These are phyloP conservation scores for Sporisorium exsertum DNA, from an alignment of 1,284 basidiomycete genomes.

Conservation along the genomic window DNA sequence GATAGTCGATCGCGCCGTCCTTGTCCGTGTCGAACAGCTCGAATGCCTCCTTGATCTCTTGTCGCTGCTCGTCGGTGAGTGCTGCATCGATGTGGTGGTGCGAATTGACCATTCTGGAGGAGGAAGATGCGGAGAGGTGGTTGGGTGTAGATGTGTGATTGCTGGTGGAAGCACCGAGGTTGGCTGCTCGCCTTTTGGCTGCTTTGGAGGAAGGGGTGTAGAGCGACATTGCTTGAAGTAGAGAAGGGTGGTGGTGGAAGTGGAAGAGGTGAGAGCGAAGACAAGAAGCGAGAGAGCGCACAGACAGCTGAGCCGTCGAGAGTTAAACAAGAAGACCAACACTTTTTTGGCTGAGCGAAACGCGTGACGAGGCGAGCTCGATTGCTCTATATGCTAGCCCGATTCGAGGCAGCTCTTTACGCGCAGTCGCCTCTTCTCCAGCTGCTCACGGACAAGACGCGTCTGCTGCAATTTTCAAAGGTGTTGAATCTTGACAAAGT, in stretches of 20 bases:
- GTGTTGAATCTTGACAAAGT: conserved; percentile 2
- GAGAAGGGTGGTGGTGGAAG: conserved; percentile 4
- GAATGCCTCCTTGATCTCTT: conserved; percentile 98
- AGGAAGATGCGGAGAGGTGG: conserved; percentile 26
- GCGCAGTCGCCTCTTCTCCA: not conserved
- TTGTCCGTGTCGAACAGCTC: conserved; percentile 99
- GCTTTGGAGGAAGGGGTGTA: conserved; percentile 55
- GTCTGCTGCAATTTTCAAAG: not conserved
- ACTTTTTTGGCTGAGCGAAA: conserved; percentile 9
- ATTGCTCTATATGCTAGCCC: not conserved
- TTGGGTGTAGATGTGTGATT: conserved; percentile 32
- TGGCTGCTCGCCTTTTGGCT: conserved; percentile 37
- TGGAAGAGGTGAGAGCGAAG: not conserved
- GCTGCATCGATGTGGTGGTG: conserved; percentile 40
- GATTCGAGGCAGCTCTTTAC: conserved; percentile 8
- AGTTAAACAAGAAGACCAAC: conserved; percentile 32
- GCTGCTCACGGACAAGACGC: not conserved
- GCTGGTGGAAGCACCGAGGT: conserved; percentile 32
- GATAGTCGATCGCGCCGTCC: conserved; percentile 85
- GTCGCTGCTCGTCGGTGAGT: conserved; percentile 91
- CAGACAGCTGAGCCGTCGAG: conserved; percentile 7
- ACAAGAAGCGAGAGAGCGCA: conserved; percentile 3
- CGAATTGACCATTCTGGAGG: conserved; percentile 26
- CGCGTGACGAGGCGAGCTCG: not conserved
- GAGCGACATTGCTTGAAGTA: conserved; percentile 41